Evolutionary conservation across 164 flowering plant genomes (phyloP).

Genomic region (Macadamia integrifolia): DNA sequence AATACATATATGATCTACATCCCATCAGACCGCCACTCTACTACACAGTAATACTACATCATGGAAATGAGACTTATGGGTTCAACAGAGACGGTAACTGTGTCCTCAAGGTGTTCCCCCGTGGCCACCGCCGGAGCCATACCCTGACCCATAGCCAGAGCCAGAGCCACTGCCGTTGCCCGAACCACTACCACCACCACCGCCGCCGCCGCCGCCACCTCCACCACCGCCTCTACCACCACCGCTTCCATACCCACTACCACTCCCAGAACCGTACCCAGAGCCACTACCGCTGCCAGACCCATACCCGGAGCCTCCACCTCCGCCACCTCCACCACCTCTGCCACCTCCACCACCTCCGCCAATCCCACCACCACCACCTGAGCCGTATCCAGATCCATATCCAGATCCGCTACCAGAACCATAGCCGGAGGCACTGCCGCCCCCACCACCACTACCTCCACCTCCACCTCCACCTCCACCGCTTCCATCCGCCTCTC

Average conservation of each 20-base stretch:
- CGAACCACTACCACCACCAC: not conserved
- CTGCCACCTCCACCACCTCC: not conserved
- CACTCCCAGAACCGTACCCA: not conserved
- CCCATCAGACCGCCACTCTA: too few relatives aligned
- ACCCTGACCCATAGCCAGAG: not conserved
- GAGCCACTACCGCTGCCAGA: not conserved
- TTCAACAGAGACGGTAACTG: too few relatives aligned
- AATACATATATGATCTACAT: too few relatives aligned
- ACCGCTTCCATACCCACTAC: not conserved
- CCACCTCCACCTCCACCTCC: too few relatives aligned
- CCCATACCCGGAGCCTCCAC: not conserved
- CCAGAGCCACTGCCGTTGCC: not conserved
- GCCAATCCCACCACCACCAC: not conserved
- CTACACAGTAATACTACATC: too few relatives aligned
- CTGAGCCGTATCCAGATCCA: not conserved
- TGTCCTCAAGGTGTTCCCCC: not conserved
- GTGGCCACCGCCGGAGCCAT: not conserved
- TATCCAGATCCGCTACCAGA: too few relatives aligned
- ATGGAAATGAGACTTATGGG: too few relatives aligned
- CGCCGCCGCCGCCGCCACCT: not conserved
- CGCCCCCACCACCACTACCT: too few relatives aligned
- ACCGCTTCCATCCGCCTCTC: too few relatives aligned
- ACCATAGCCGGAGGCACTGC: too few relatives aligned
- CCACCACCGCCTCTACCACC: not conserved
- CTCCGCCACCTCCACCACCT: not conserved